These are phyloP conservation scores for Rozella allomycis DNA, from an alignment of 371 early-diverging fungal genomes.

Conservation along the genomic window DNA sequence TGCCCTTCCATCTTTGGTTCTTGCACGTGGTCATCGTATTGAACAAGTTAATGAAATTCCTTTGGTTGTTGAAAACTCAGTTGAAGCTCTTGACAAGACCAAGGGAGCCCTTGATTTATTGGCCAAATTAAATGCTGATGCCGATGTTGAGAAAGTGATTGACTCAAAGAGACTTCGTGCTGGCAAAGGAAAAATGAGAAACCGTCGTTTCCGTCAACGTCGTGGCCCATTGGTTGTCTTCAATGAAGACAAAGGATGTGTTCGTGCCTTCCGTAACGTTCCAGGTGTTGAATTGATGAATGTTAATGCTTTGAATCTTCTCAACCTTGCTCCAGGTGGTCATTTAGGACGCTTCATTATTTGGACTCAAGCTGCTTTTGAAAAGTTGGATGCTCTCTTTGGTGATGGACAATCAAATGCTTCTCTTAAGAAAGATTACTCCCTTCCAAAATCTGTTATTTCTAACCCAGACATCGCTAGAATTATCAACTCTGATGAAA, in stretches of 20 bases:
- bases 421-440: slow-evolving; percentile 80
- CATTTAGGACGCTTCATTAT: slow-evolving; percentile 98
- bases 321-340: slow-evolving; percentile 98
- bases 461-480: slow-evolving; percentile 86
- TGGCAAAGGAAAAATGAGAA: slow-evolving; percentile 97
- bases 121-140: slow-evolving; percentile 77
- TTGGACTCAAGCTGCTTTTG: slow-evolving; percentile 96
- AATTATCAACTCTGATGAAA: slow-evolving; percentile 92
- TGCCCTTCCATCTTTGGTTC: slow-evolving; percentile 82
- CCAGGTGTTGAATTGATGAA: slow-evolving; percentile 89
- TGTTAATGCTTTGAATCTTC: slow-evolving; percentile 84
- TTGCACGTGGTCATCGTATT: slow-evolving; percentile 97
- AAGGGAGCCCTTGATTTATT: slow-evolving; percentile 86
- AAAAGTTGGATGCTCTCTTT: slow-evolving; percentile 80
- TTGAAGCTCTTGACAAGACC: slow-evolving; percentile 78
- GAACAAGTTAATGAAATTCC: slow-evolving; percentile 86
- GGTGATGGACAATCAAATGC: slow-evolving; percentile 66
- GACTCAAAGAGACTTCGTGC: slow-evolving; percentile 91
- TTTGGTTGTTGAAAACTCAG: slow-evolving; percentile 67
- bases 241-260: slow-evolving; percentile 82
- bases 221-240: slow-evolving; percentile 96
- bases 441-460: slow-evolving; percentile 68
- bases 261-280: slow-evolving; percentile 96
- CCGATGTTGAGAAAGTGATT: slow-evolving; percentile 92
- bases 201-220: slow-evolving; percentile 94